Percentiles rank a stretch among this genome's conserved stretches.
These are phyloP conservation scores for Aspergillus saccharolyticus DNA, from an alignment of 495 filamentous ascomycete genomes.

Conservation along the genomic window DNA sequence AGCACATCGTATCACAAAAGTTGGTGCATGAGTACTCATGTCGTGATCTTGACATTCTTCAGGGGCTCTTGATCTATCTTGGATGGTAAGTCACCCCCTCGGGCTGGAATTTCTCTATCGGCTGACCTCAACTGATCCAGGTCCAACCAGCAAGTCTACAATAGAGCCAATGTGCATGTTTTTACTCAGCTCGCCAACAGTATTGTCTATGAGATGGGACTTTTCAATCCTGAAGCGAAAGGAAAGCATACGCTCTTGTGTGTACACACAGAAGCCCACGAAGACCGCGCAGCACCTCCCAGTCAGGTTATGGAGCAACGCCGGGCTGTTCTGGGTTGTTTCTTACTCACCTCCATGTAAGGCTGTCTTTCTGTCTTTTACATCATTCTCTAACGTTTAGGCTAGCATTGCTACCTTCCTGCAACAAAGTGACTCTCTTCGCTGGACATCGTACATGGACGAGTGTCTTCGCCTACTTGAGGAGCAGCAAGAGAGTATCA, in stretches of 20 bases:
- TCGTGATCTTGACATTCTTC: slow-evolving; percentile 41
- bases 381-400: not conserved
- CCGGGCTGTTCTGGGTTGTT: slow-evolving; percentile 50
- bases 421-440: slow-evolving; percentile 42
- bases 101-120: not conserved
- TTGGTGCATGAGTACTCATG: slow-evolving; percentile 25
- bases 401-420: slow-evolving; percentile 40
- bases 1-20: slow-evolving; percentile 40
- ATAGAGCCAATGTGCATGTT: slow-evolving; percentile 8
- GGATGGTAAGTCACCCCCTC: slow-evolving; percentile 30
- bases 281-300: not conserved
- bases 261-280: slow-evolving; percentile 4
- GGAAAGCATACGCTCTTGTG: slow-evolving; percentile 7
- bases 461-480: slow-evolving; percentile 43
- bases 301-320: slow-evolving; percentile 44
- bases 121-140: not conserved
- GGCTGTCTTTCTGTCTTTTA: slow-evolving; percentile 1
- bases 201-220: slow-evolving; percentile 6
- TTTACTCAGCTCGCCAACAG: slow-evolving; percentile 3
- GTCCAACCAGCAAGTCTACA: slow-evolving; percentile 12
- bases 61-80: slow-evolving; percentile 46
- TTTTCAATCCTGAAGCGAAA: slow-evolving; percentile 6
- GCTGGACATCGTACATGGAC: slow-evolving; percentile 51
- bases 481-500: slow-evolving; percentile 40
- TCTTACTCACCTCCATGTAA: slow-evolving; percentile 48